Evolutionary conservation across 192 early-diverging fungal genomes (phyloP).

Genomic region (Thoreauomyces humboldtii): DNA sequence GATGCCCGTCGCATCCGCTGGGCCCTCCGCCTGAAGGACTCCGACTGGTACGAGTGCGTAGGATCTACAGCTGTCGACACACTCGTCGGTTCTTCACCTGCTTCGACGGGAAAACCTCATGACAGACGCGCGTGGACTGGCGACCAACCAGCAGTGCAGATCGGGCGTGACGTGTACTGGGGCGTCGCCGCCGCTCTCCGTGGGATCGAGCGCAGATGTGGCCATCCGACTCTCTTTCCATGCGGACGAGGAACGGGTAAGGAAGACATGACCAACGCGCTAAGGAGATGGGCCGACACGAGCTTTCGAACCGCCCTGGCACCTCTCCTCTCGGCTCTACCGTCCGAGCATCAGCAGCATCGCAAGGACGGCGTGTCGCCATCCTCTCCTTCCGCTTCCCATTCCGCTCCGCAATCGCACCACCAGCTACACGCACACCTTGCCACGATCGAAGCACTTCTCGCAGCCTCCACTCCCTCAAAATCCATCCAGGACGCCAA

Average conservation of each 20-base stretch:
- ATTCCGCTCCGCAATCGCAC: too few species aligned
- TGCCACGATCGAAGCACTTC: background rate
- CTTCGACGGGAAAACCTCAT: too few species aligned
- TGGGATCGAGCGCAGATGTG: constrained; percentile 2
- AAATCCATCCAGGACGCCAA: background rate
- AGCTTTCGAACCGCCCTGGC: background rate
- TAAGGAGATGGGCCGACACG: constrained; percentile 2
- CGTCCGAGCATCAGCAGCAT: background rate
- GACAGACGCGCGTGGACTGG: too few species aligned
- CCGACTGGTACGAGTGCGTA: constrained; percentile 9
- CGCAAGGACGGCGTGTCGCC: background rate
- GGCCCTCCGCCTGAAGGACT: background rate
- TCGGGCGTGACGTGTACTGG: constrained; percentile 1
- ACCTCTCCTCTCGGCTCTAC: background rate
- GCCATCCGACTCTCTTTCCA: constrained; percentile 6
- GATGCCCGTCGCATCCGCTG: background rate
- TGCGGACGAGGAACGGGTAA: background rate
- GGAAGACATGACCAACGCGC: background rate
- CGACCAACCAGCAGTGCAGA: constrained; percentile 1
- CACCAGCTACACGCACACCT: background rate
- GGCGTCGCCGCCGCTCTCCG: background rate
- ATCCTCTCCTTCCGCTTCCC: too few species aligned
- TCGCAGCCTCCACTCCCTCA: background rate
- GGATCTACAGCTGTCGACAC: background rate
- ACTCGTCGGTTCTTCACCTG: too few species aligned